phyloP scores from a whole-genome alignment of 2,329 filamentous ascomycete species.

The Aspergillus fijiensis region DNA sequence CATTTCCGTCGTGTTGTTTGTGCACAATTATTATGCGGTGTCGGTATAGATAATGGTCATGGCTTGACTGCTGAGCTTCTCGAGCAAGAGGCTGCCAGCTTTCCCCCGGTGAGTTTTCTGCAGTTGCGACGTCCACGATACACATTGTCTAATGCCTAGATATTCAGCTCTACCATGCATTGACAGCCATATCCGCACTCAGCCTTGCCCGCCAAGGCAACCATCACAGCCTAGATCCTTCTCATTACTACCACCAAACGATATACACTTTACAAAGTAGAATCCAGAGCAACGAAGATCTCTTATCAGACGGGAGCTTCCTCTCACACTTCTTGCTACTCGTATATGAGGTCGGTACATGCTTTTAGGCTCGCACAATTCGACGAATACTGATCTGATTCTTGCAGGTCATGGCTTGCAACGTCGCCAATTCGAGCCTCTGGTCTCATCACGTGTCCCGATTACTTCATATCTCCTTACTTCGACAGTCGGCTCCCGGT shows the following conservation, averaged over 20 bases:
- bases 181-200: slow-evolving; percentile 58
- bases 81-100: slow-evolving; percentile 49
- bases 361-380: slow-evolving; percentile 4
- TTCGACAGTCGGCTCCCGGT: slow-evolving; percentile 47
- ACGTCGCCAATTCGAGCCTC: slow-evolving; percentile 49
- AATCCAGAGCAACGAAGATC: slow-evolving; percentile 48
- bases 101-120: slow-evolving; percentile 50
- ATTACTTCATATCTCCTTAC: slow-evolving; percentile 50
- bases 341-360: slow-evolving; percentile 53
- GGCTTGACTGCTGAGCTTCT: slow-evolving; percentile 44
- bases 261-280: slow-evolving; percentile 50
- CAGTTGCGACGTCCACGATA: background rate
- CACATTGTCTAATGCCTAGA: slow-evolving; percentile 12
- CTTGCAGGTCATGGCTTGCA: slow-evolving; percentile 47
- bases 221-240: slow-evolving; percentile 48
- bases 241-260: slow-evolving; percentile 57
- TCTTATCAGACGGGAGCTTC: slow-evolving; percentile 58
- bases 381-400: slow-evolving; percentile 14
- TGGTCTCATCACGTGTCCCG: slow-evolving; percentile 57
- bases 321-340: slow-evolving; percentile 58
- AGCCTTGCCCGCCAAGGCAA: slow-evolving; percentile 50
- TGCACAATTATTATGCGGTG: slow-evolving; percentile 39
- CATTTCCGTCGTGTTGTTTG: slow-evolving; percentile 45
- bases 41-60: slow-evolving; percentile 20
- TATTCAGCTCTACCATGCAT: slow-evolving; percentile 55